Base-by-base conservation (phyloP, 495 filamentous ascomycete species). In the Talaromyces trachyspermus region DNA sequence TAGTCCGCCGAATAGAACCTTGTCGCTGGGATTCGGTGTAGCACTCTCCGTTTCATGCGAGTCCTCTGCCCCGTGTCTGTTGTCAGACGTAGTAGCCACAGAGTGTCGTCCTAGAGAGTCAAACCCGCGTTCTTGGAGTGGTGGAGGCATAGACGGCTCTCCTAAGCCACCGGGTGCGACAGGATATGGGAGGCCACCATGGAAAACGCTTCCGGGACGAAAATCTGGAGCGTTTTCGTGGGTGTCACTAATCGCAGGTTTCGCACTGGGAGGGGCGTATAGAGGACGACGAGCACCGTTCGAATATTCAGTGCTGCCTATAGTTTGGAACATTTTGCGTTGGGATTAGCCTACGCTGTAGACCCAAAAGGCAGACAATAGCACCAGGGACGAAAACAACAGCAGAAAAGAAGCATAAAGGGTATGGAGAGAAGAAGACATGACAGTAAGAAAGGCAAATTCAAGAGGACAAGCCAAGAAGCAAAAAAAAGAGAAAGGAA, bases 1-100 rank as follows among this genome's bases (percentile, higher is more conserved):
- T 19, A 95, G 74, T 42, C 87, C 81, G 41, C 88, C 84, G 61
- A 95, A 96, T 12, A 98, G 75, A 8, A 81, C 79, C 5, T 76
- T 74, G 15, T 78, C 80, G 40, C 41, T 61, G 10, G 71, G 63
- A 39, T 71, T 69, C 4, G 12, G n/a, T 8, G 20, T 42, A 10
- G 18, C 26, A 12, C 8, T 29, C 39, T 38, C 75, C 66, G 18
- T 76, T 67, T 75, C 67, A 6, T 72, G 59, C 14, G 64, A 56
- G 47, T 62, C 53, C 14, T 58, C 51, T 37, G 57, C 54, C 23
- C 59, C 54, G 22, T 64, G 55, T 29, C 67, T 58, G 43, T 60
- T 59, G 14, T 71, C 59, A 5, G 66, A 61, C 5, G 72, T 61
- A 25, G 65, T 63, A 23, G 72, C 62, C 1, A 68, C 54, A 20